These are phyloP conservation scores for Colletotrichum liaoningense DNA, from an alignment of 2,329 filamentous ascomycete genomes.

Conservation along the genomic window DNA sequence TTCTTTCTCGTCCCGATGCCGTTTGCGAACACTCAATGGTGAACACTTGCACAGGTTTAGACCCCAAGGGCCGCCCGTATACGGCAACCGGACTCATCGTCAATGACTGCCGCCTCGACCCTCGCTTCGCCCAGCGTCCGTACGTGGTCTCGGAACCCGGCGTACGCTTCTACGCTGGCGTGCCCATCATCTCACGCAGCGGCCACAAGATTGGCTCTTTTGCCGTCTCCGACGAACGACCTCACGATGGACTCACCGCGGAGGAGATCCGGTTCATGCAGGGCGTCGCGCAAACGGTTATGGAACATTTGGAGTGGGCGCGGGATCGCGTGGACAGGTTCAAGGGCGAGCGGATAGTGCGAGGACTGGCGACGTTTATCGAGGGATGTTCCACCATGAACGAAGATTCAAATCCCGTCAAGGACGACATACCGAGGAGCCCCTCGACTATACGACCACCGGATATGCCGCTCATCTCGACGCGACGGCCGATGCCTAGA, in stretches of 20 bases:
- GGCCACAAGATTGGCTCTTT: slow-evolving; percentile 70
- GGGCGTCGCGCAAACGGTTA: slow-evolving; percentile 66
- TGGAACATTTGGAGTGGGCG: slow-evolving; percentile 71
- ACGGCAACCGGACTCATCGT: slow-evolving; percentile 44
- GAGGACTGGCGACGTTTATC: slow-evolving; percentile 65
- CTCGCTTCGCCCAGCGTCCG: slow-evolving; percentile 45
- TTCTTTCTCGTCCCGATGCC: slow-evolving; percentile 45
- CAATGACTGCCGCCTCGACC: slow-evolving; percentile 44
- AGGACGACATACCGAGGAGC: slow-evolving; percentile 20
- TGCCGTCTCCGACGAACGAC: slow-evolving; percentile 68
- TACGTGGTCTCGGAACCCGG: slow-evolving; percentile 46
- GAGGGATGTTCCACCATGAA: slow-evolving; percentile 55
- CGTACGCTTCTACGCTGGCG: slow-evolving; percentile 54
- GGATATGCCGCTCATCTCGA: slow-evolving; percentile 21
- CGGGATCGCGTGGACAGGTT: slow-evolving; percentile 62
- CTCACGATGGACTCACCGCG: slow-evolving; percentile 60
- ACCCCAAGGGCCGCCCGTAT: slow-evolving; percentile 42
- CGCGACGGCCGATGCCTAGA: slow-evolving; percentile 15
- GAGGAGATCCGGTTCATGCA: slow-evolving; percentile 65
- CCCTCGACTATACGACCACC: slow-evolving; percentile 21
- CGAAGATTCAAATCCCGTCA: slow-evolving; percentile 3
- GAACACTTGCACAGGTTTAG: slow-evolving; percentile 40
- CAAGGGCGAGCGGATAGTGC: slow-evolving; percentile 64
- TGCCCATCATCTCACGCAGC: slow-evolving; percentile 67
- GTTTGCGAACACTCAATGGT: slow-evolving; percentile 46